Base-by-base conservation (phyloP, 371 early-diverging fungal species). In the Chytridiales sp. region DNA sequence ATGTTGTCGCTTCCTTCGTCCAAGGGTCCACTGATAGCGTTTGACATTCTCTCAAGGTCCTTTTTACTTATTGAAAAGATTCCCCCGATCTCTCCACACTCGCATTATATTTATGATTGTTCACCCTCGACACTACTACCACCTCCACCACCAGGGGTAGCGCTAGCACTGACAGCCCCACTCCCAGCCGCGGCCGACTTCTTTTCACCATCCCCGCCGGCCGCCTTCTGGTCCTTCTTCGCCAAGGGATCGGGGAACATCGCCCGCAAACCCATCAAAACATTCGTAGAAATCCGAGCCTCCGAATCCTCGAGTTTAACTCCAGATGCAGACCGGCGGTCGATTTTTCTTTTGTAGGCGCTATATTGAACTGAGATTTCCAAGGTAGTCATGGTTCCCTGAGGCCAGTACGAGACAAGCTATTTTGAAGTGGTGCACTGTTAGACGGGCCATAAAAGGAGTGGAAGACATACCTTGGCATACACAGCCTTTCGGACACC, bases 401-500 rank as follows among this genome's bases (percentile, higher is more conserved):
- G 19, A 8, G 69, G 69, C 69, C 69, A 69, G 34, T 62, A 62
- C 2, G 58, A 21, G 5, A 47, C 53, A 29, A 69, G 49, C 66
- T 64, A 15, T 9, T n/a, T 27, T 5, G 5, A 3, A 27, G 4
- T 21, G 9, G 5, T 21, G 21, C 3, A 19, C 8, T 34, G 5
- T 4, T 15, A 21, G 5, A 50, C 15, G 19, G 3, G 40, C 27
- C 54, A 13, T 1, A 34, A 51, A 9, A 27, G 30, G 38, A 27
- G 32, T 5, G 6, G 27, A n/a, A 13, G 15, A n/a, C n/a, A n/a
- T 50, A 71, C 64, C 61, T 66, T 73, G 11, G 48, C 49, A 56
- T 73, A 76, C 11, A 67, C 68, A 2, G 64, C 65, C 49, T 71
- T 70, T 15, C 73, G 66, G 19, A 73, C 71, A 38, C 43, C 47